Base-by-base conservation (phyloP, 1,139 yeast species). In the Magnusiomyces suaveolens region DNA sequence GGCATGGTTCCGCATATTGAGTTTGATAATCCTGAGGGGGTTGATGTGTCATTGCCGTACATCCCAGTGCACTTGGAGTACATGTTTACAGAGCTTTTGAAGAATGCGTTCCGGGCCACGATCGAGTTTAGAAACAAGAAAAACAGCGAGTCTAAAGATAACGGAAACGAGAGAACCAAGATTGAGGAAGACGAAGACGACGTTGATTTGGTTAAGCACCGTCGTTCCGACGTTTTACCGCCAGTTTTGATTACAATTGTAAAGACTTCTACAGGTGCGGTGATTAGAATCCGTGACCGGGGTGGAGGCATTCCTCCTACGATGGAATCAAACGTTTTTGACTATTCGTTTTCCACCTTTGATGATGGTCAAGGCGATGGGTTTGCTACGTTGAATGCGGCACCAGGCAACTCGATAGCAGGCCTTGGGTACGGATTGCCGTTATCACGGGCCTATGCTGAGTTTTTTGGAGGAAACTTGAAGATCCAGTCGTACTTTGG, bases 371-470 rank as follows among this genome's bases (percentile, higher is more conserved):
- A 78, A 60, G 76, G 74, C 8, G 85, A 65, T 26, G 73, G 84
- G 12, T 68, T 66, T 52, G 51, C 67, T 4, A 69, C 86, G 0
- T 69, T 82, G 55, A 85, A 85, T 63, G 79, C 80, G 21, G 82
- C 87, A 21, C 94, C 94, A 0, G 83, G 84, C 0, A 81, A 84
- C 63, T 78, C 81, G 4, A 87, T 89, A 38, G 96, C 97, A 0
- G 98, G 98, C 0, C 84, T 92, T 87, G 98, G 98, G 0, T 90
- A 88, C 66, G 98, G 98, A 0, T 70, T 90, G 53, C 97, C 97
- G 1, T 72, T 90, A 58, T 87, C 92, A 71, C 79, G 78, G 63
- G 84, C 86, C 0, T 84, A 84, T 63, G 80, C 83, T 41, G 84
- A 80, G 64, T 76, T 82, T 64, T 83, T 83, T 65, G 83, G 82